Percentiles rank a stretch among this genome's conserved stretches.
Evolutionary conservation across 306 rosid genomes (phyloP).

Genomic region (Medicago ruthenica): DNA sequence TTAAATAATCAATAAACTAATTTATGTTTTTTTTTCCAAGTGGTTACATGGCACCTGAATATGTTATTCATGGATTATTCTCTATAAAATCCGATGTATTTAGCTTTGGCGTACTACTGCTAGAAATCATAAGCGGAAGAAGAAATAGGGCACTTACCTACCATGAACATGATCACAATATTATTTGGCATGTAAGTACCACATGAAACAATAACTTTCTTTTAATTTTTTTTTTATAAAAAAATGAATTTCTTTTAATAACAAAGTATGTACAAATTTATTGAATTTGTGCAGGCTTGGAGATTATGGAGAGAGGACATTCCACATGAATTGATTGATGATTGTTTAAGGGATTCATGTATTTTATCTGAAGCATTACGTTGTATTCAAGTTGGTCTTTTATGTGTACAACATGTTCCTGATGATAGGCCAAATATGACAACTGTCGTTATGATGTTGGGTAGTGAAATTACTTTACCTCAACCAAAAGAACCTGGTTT

Average conservation of each 20-base stretch:
- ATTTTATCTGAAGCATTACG: constrained; percentile 29
- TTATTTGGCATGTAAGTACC: constrained; percentile 34
- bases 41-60: not conserved
- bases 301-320: not conserved
- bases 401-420: constrained; percentile 52
- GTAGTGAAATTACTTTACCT: constrained; percentile 44
- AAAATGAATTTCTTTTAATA: too few relatives aligned
- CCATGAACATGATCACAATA: not conserved
- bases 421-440: constrained; percentile 54
- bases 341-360: not conserved
- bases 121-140: not conserved
- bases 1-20: not conserved
- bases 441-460: constrained; percentile 50
- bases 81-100: not conserved
- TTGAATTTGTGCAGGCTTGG: constrained; percentile 35
- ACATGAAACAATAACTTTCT: not conserved
- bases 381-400: constrained; percentile 55
- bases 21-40: not conserved
- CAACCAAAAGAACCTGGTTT: constrained; percentile 27
- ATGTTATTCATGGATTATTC: not conserved
- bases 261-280: not conserved
- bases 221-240: too few relatives aligned
- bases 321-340: constrained; percentile 29
- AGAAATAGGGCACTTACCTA: not conserved
- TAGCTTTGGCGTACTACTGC: not conserved